Base-by-base conservation (phyloP, 331 rosid species). In the Acacia pycnantha region DNA sequence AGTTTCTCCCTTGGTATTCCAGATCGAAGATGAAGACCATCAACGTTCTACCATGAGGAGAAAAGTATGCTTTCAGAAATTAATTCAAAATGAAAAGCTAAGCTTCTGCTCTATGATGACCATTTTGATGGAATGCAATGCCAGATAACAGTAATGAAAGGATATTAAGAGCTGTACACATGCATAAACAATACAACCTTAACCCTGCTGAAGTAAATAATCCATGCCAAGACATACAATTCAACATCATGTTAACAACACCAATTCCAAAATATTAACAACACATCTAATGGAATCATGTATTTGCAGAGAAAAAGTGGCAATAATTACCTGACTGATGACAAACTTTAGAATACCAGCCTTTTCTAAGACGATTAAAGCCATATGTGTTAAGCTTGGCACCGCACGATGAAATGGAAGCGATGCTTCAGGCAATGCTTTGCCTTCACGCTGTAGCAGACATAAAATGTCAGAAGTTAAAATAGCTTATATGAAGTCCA, bases 21-120 rank as follows among this genome's bases (percentile, higher is more conserved):
- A 40, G 98, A 96, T 77, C 99, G 97, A 86, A 93, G 98, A 86
- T 96, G 99, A 71, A 96, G 99, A 70, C 99, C 99, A 74, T 96
- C 99, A 81, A 96, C 97, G 86, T 96, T 96, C 99, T 96, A 82
- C 79, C 86, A 93, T 77, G 72, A 66, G 84, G 69, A 75, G 82
- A 62, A 61, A 79, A 33, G 19, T 5, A 43, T 43, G 24, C 33
- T 6, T 22, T 46, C 11, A 71, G 61, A 72, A 72, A 47, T 47
- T 4, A 72, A 71, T 24, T 46, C 35, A 64, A 72, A 72, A 72
- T 8, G 4, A 47, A 47, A 72, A 72, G 40, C 43, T 24, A 10
- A 9, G 33, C 76, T 47, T 21, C 56, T 26, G 14, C 76, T 61
- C 69, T 56, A 56, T 31, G 72, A 65, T 51, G 71, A 61, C 61